These are phyloP conservation scores for Thielaviopsis musarum DNA, from an alignment of 2,329 filamentous ascomycete genomes.

Conservation along the genomic window DNA sequence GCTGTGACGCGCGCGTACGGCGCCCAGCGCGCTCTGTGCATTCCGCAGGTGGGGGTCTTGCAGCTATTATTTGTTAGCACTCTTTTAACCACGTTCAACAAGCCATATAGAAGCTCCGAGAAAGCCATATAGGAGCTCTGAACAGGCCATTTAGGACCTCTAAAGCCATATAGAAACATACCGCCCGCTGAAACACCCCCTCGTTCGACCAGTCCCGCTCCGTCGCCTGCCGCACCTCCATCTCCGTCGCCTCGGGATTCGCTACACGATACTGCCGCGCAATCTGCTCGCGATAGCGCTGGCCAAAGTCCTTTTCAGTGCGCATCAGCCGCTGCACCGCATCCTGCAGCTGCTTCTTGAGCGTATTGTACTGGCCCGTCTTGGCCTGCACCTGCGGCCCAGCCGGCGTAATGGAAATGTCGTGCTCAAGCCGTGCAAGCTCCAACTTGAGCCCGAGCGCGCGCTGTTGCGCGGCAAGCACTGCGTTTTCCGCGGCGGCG, in stretches of 20 bases:
- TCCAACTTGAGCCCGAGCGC: constrained; percentile 65
- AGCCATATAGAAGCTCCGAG: constrained; percentile 5
- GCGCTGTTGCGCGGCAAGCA: constrained; percentile 52
- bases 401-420: constrained; percentile 26
- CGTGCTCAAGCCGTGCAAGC: constrained; percentile 58
- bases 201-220: constrained; percentile 60
- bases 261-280: constrained; percentile 67
- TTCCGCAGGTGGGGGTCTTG: constrained; percentile 6
- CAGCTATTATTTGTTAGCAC: constrained; percentile 6
- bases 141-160: no score
- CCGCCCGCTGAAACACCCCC: constrained; percentile 68
- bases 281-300: constrained; percentile 61
- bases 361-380: constrained; percentile 47
- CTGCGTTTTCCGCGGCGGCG: constrained; percentile 47
- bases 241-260: constrained; percentile 61
- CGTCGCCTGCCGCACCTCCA: constrained; percentile 51
- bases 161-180: constrained; percentile 27
- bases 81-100: not conserved
- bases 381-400: constrained; percentile 47
- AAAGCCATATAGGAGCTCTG: not conserved
- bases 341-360: constrained; percentile 57
- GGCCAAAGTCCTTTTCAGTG: constrained; percentile 54
- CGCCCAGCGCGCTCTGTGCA: constrained; percentile 40
- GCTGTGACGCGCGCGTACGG: constrained; percentile 67
- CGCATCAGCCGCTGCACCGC: constrained; percentile 54